Evolutionary conservation across 148 eudicot genomes (phyloP).

Genomic region (Camellia japonica): DNA sequence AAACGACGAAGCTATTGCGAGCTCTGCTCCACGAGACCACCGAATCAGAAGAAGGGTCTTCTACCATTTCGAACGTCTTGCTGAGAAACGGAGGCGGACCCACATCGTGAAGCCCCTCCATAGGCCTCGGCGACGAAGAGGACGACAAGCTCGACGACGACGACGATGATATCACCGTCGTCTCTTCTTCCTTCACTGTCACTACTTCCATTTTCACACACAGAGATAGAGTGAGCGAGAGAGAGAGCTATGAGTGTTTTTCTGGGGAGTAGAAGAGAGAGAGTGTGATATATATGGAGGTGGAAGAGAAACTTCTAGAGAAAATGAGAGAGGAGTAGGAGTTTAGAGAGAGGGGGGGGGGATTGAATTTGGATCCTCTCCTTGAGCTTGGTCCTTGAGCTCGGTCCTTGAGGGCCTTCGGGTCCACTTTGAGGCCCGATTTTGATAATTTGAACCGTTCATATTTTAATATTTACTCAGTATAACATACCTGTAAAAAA

Average conservation of each 20-base stretch:
- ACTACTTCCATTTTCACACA: conserved; percentile 28
- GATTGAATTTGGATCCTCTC: no score
- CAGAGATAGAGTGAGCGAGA: background rate
- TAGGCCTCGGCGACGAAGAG: conserved; percentile 39
- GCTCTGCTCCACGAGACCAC: conserved; percentile 80
- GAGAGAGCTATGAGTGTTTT: background rate
- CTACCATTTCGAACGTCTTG: conserved; percentile 80
- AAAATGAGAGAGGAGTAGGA: background rate
- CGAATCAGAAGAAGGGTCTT: conserved; percentile 65
- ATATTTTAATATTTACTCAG: no score
- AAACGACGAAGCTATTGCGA: conserved; percentile 73
- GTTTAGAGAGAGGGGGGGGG: background rate
- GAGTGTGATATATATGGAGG: conserved; percentile 12
- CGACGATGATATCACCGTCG: conserved; percentile 15
- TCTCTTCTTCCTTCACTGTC: conserved; percentile 39
- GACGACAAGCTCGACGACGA: conserved; percentile 23
- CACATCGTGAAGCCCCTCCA: conserved; percentile 66
- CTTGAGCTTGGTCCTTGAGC: no score
- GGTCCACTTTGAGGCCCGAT: no score
- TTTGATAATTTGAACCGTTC: no score
- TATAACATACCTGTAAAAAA: no score
- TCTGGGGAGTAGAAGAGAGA: conserved; percentile 1
- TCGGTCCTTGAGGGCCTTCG: no score
- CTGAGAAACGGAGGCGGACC: conserved; percentile 81
- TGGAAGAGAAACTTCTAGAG: conserved; percentile 20